A percentile compares a stretch with the other conserved stretches of the same genome.
phyloP scores from a whole-genome alignment of 2,329 filamentous ascomycete genomes.

The Davidsoniella virescens region DNA sequence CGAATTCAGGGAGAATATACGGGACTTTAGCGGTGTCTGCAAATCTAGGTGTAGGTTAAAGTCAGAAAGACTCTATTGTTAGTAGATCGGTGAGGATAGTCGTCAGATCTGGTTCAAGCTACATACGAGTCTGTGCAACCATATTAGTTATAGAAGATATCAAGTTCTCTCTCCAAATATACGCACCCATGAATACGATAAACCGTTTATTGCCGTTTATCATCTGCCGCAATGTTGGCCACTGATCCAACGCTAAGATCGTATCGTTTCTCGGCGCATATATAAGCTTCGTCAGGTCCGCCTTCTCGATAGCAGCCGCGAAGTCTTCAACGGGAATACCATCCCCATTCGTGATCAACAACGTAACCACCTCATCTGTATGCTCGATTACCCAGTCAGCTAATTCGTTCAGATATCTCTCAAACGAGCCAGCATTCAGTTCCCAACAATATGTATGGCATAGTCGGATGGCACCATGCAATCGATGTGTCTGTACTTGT shows the following conservation, averaged over 20 bases:
- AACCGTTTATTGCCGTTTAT: constrained; percentile 47
- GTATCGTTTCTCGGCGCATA: constrained; percentile 30
- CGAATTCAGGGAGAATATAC: constrained; percentile 49
- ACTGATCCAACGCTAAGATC: constrained; percentile 27
- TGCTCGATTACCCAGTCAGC: constrained; percentile 44
- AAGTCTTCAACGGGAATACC: constrained; percentile 38
- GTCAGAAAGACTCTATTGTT: background rate
- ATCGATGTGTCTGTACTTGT: constrained; percentile 45
- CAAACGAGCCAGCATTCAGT: constrained; percentile 41
- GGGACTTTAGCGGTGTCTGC: constrained; percentile 32
- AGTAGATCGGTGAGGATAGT: background rate
- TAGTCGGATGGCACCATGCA: constrained; percentile 35
- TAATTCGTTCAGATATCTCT: constrained; percentile 37
- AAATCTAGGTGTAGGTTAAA: constrained; percentile 19
- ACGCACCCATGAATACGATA: constrained; percentile 50
- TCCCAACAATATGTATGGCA: constrained; percentile 49
- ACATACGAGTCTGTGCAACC: constrained; percentile 3
- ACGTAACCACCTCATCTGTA: constrained; percentile 42
- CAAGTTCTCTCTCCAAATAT: constrained; percentile 14
- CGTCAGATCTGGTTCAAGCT: no score
- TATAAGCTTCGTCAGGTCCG: constrained; percentile 39
- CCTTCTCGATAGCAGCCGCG: constrained; percentile 34
- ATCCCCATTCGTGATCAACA: constrained; percentile 48
- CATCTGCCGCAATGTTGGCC: constrained; percentile 56
- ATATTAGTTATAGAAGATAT: background rate